Conservation (phyloP, 2,329 filamentous ascomycete genomes). For the Macrophomina phaseolina region DNA sequence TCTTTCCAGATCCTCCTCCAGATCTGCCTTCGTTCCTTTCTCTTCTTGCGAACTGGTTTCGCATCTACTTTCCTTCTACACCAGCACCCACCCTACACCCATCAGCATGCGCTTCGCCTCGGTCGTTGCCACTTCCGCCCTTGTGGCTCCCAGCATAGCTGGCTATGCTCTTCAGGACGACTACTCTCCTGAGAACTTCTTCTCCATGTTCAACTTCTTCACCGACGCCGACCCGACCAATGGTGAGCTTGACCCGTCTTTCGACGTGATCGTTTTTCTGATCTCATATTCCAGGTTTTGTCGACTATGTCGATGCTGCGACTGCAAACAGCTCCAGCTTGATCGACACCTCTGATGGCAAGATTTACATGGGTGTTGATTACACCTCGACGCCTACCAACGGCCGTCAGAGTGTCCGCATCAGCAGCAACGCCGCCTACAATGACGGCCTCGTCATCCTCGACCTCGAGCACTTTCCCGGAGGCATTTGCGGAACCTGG, state of each 20-base stretch:
- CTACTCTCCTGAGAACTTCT: constrained; percentile 39
- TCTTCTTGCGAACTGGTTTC: constrained; percentile 11
- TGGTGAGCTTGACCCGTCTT: constrained; percentile 38
- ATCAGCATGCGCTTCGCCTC: constrained; percentile 43
- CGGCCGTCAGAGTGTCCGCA: constrained; percentile 53
- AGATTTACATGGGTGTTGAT: constrained; percentile 56
- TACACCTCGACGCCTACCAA: constrained; percentile 43
- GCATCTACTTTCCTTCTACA: constrained; percentile 29
- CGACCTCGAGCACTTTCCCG: constrained; percentile 59
- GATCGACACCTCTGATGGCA: constrained; percentile 43
- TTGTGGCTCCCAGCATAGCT: constrained; percentile 45
- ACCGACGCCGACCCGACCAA: constrained; percentile 52
- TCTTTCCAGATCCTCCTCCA: not conserved
- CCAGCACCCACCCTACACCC: not conserved
- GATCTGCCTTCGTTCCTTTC: constrained; percentile 6
- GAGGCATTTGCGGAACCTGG: constrained; percentile 55
- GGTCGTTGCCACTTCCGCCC: constrained; percentile 41
- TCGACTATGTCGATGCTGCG: constrained; percentile 48
- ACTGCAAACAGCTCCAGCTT: constrained; percentile 48
- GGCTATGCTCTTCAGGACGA: constrained; percentile 36
- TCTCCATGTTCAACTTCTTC: constrained; percentile 44
- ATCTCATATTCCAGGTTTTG: constrained; percentile 39
- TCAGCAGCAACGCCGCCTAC: constrained; percentile 55
- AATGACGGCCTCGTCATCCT: constrained; percentile 55
- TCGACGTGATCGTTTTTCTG: constrained; percentile 30